phyloP scores from a whole-genome alignment of 805 yeast species.

The Starmerella bacillaris region DNA sequence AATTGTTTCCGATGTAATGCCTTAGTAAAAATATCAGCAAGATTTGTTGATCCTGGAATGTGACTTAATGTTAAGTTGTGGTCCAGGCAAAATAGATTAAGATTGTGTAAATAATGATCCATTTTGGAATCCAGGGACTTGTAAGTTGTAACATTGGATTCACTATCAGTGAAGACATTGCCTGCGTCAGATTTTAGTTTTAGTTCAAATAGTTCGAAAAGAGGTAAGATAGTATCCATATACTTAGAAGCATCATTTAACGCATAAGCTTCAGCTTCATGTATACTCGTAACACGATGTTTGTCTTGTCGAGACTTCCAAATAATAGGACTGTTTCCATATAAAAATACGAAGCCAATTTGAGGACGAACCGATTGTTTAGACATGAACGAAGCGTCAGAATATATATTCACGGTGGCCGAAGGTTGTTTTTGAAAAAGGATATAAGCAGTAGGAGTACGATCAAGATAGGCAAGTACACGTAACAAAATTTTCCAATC shows the following conservation, averaged over 20 bases:
- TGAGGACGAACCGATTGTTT: not conserved
- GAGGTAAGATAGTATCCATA: not conserved
- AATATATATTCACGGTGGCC: not conserved
- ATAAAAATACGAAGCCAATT: not conserved
- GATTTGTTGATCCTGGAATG: not conserved
- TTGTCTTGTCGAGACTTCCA: not conserved
- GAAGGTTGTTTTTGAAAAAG: not conserved
- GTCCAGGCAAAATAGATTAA: not conserved
- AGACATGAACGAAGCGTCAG: not conserved
- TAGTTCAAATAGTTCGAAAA: not conserved
- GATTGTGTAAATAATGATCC: not conserved
- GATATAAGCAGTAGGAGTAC: not conserved
- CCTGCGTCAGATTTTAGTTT: not conserved
- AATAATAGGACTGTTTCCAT: not conserved
- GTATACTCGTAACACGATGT: not conserved
- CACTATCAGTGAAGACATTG: not conserved
- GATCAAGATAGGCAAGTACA: not conserved
- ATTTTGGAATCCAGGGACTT: not conserved
- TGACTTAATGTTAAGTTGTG: not conserved
- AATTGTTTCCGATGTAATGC: not conserved
- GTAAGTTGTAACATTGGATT: not conserved
- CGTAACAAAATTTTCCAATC: slow-evolving; percentile 1
- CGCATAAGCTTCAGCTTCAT: not conserved
- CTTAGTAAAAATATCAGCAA: not conserved
- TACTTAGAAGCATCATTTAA: not conserved